A percentile compares a stretch with the other conserved stretches of the same genome.
phyloP scores from a whole-genome alignment of 805 yeast species.

The Cyberlindnera samutprakarnensis region DNA sequence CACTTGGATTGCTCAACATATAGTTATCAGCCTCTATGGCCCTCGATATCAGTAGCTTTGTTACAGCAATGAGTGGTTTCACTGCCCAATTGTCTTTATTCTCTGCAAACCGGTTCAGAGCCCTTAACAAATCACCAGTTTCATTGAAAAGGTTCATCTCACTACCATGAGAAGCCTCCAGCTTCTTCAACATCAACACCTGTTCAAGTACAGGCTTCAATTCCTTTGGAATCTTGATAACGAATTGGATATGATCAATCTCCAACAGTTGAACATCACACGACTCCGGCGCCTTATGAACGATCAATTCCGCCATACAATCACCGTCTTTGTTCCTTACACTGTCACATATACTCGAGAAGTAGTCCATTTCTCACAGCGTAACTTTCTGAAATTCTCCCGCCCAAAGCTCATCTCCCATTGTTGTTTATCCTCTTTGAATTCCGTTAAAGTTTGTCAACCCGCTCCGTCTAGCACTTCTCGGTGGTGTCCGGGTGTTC shows the following conservation, averaged over 20 bases:
- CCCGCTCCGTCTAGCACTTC: too few relatives aligned
- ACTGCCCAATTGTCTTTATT: slow-evolving; percentile 46
- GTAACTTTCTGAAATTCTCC: background rate
- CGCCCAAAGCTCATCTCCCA: too few relatives aligned
- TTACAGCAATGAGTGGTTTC: slow-evolving; percentile 31
- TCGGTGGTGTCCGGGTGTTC: background rate
- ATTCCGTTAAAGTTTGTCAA: too few relatives aligned
- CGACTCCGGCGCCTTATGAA: background rate
- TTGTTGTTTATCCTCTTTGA: too few relatives aligned
- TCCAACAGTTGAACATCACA: background rate
- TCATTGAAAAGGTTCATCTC: slow-evolving; percentile 23
- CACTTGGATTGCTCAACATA: slow-evolving; percentile 13
- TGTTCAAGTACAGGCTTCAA: slow-evolving; percentile 9
- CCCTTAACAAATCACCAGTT: slow-evolving; percentile 34
- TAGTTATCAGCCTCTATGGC: slow-evolving; percentile 19
- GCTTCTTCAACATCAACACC: slow-evolving; percentile 9
- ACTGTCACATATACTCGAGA: background rate
- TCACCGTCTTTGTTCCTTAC: slow-evolving; percentile 2
- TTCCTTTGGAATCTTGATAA: slow-evolving; percentile 3
- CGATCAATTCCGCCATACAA: background rate
- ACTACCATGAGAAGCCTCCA: slow-evolving; percentile 18
- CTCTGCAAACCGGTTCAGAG: slow-evolving; percentile 47
- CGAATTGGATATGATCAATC: background rate
- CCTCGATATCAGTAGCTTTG: slow-evolving; percentile 29
- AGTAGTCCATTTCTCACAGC: slow-evolving; percentile 1